Evolutionary conservation across 2,329 filamentous ascomycete species (phyloP).

Genomic region (Rhexocercosporidium sp.): DNA sequence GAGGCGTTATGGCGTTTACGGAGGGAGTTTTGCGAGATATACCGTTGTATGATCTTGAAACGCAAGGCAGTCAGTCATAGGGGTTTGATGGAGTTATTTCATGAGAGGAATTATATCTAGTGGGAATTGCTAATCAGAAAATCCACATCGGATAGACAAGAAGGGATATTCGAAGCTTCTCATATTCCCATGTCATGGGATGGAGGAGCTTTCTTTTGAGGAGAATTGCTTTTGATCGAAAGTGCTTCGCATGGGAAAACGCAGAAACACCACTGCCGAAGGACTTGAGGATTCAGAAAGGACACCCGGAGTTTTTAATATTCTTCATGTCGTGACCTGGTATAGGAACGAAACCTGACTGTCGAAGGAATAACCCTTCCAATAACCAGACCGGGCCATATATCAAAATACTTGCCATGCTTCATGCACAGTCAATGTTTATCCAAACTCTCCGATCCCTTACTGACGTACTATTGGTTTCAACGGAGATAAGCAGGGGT

Average conservation of each 20-base stretch:
- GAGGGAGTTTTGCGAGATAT: background rate
- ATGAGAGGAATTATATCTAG: background rate
- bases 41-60: background rate
- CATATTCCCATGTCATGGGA: background rate
- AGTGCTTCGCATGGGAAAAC: too few relatives aligned
- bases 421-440: slow-evolving; percentile 2
- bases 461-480: background rate
- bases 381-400: too few relatives aligned
- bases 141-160: background rate
- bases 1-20: background rate
- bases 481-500: slow-evolving; percentile 4
- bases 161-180: background rate
- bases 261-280: too few relatives aligned
- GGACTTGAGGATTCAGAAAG: background rate
- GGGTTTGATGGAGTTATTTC: background rate
- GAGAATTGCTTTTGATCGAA: too few relatives aligned
- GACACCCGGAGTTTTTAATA: background rate
- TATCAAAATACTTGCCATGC: background rate
- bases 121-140: background rate
- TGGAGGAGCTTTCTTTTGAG: too few relatives aligned
- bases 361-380: too few relatives aligned
- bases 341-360: background rate
- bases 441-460: background rate
- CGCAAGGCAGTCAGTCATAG: background rate
- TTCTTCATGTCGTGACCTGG: background rate